Conservation (phyloP, 768 basidiomycete genomes). For the Amanita jacksonii region DNA sequence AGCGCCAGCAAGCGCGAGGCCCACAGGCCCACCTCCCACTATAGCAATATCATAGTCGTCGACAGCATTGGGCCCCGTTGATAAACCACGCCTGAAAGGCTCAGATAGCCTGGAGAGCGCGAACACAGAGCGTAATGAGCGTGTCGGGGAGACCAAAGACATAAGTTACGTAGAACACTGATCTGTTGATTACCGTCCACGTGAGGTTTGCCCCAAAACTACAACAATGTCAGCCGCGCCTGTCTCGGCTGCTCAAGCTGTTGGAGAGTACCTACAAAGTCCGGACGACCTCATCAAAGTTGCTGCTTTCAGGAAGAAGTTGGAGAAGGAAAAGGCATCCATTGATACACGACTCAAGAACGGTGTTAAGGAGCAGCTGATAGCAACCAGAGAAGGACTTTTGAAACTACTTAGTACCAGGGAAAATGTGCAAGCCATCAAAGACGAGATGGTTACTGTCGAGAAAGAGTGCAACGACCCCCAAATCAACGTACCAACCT, state of each 20-base stretch:
- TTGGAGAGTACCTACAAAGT: constrained; percentile 85
- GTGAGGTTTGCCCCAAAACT: too few species aligned
- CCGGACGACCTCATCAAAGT: constrained; percentile 92
- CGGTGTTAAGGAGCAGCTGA: constrained; percentile 89
- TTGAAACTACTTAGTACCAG: constrained; percentile 71
- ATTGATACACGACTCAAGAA: constrained; percentile 85
- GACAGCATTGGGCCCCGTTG: background rate
- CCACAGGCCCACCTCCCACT: constrained; percentile 90
- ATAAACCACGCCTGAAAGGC: background rate
- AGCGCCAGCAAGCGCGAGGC: constrained; percentile 81
- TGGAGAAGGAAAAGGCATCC: constrained; percentile 93
- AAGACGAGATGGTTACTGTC: constrained; percentile 78
- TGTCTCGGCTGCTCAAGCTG: constrained; percentile 75
- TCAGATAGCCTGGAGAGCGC: background rate
- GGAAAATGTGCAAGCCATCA: constrained; percentile 68
- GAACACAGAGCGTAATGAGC: background rate
- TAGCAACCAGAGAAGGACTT: constrained; percentile 82
- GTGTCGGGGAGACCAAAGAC: constrained; percentile 13
- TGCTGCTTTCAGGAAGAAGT: constrained; percentile 80
- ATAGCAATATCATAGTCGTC: constrained; percentile 81
- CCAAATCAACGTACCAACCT: constrained; percentile 68
- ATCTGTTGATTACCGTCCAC: too few species aligned
- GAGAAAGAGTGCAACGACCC: constrained; percentile 74
- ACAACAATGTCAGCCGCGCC: constrained; percentile 36
- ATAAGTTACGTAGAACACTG: too few species aligned